Base-by-base conservation (phyloP, 108 stramenopile species). In the Cyclotella atomus region DNA sequence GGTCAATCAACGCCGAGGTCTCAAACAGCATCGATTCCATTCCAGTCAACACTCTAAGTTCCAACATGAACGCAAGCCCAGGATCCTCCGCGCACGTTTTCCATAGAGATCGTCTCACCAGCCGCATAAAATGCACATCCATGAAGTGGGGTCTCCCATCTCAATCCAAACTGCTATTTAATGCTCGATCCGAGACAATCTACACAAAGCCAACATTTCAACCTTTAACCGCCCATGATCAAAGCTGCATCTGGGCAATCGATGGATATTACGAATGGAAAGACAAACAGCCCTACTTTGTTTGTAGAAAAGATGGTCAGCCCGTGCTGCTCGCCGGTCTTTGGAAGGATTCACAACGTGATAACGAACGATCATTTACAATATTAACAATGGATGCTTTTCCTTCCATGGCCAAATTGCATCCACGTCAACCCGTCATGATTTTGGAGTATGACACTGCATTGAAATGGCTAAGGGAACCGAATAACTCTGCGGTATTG, bases 211-310 rank as follows among this genome's bases (percentile, higher is more conserved):
- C 66, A 46, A 87, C 90, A 10, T 95, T 95, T 73, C 29, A 73
- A 7, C 54, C 47, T 33, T 65, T 92, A 24, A 71, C 82, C 10
- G 45, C 20, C 2, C 59, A 77, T 38, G 76, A 77, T 20, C 75
- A 84, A 57, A 76, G 90, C 0, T 92, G 91, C 52, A 50, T 95
- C 8, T 82, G 90, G 35, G 88, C 88, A 10, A 64, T 95, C 10
- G 91, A 95, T 61, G 94, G 94, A 38, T 95, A 87, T 65, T 95
- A 87, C 72, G 94, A 95, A 79, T 95, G 94, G 94, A 71, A 60
- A 32, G 73, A 55, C 38, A 95, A 95, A 71, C 94, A 92, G 68
- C 94, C 94, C 7, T 91, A 91, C 59, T 95, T 84, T 60, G 85
- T 91, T 12, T 75, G 83, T 44, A 47, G 71, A 34, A 78, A 71